phyloP scores from a whole-genome alignment of 163 green algal genomes.

The Trebouxia gelatinosa region DNA sequence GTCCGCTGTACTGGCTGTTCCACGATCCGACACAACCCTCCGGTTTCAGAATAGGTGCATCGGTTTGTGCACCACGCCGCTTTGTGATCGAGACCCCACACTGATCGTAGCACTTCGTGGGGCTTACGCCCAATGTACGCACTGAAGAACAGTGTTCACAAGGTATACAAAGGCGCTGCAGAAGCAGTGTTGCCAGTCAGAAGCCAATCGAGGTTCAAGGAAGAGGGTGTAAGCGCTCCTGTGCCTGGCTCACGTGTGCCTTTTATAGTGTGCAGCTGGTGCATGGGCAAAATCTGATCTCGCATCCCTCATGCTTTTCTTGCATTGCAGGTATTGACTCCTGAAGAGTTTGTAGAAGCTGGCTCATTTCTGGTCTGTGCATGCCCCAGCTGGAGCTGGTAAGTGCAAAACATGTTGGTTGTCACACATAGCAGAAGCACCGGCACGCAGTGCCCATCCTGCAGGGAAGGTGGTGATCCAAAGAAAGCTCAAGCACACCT shows the following conservation, averaged over 20 bases:
- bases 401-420: neutral
- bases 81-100: no score
- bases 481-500: conserved; percentile 70
- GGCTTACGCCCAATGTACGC: no score
- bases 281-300: neutral
- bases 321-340: conserved; percentile 74
- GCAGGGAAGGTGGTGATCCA: conserved; percentile 76
- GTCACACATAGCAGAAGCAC: neutral
- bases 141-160: conserved; percentile 58
- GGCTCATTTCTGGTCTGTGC: conserved; percentile 83
- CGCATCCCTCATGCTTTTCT: neutral
- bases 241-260: no score
- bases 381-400: conserved; percentile 88
- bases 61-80: no score
- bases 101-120: no score
- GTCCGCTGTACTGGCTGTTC: no score
- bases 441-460: neutral
- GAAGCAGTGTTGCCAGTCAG: conserved; percentile 64
- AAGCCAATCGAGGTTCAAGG: conserved; percentile 66
- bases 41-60: no score
- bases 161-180: conserved; percentile 65
- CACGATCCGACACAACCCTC: no score
- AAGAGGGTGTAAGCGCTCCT: conserved; percentile 73
- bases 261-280: neutral
- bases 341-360: conserved; percentile 80